Evolutionary conservation across 768 basidiomycete genomes (phyloP), one percentile per base, ranked within the genome.

Genomic region (Agrocybe chaxingu): DNA sequence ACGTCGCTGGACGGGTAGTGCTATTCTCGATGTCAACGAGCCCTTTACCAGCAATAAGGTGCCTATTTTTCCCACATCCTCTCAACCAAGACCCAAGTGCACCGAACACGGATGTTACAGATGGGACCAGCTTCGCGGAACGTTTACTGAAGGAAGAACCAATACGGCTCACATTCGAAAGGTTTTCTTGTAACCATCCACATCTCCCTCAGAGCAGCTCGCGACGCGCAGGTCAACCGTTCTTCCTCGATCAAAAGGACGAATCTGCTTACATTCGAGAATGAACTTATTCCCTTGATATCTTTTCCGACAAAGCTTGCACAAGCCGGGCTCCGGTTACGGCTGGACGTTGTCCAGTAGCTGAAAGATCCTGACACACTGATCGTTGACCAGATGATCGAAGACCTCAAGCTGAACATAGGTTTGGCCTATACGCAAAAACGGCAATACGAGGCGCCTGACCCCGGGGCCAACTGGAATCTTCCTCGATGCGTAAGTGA

Each of bases 291-390:
- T 7, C 87, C 90, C 36, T 78, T 98, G 54, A 95, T 97, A 53
- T 87, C 92, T n/a, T 98, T 98, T 70, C 92, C 97, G 5, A 96
- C 93, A 16, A 88, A 90, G 62, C 85, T 99, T 45, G 89, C 94
- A 4, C 90, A 97, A 63, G 95, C 94, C 36, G 85, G 87, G 50
- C 77, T 99, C 51, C 90, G 88, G 42, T 83, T 96, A 37, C 89
- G 93, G 45, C 79, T 98, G 45, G 88, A 92, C 57, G 92, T 92
- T 62, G 89, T 93, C 16, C 81, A 84, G 65, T 91, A 91, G 63
- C 78, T 96, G 50, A 86, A 84, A 61, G 90, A 95, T 50, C 93
- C 93, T 1, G 91, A 90, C 50, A 76, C 89, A 52, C 78, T 97
- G 48, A 90, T 95, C 51, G 89, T 98, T 54, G 92, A 97, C 66